Percentiles rank a stretch among this genome's conserved stretches.
phyloP scores from a whole-genome alignment of 768 basidiomycete genomes.

The Plicaturopsis crispa region DNA sequence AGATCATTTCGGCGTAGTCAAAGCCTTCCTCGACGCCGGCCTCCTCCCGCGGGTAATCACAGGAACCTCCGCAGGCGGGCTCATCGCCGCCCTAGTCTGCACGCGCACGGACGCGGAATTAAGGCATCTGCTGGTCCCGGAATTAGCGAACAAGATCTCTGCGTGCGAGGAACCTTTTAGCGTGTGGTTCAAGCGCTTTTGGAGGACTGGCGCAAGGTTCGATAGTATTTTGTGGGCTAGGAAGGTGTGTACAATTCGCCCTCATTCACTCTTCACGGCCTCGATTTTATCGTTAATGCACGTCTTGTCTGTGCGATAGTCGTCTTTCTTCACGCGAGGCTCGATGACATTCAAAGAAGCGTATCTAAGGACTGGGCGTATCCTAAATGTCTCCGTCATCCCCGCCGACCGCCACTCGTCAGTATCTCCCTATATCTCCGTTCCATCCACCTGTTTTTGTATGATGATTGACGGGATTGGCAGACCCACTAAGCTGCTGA shows the following conservation, averaged over 20 bases:
- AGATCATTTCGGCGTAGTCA: constrained; percentile 90
- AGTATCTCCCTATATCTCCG: constrained; percentile 18
- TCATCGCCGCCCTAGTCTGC: constrained; percentile 70
- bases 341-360: constrained; percentile 96
- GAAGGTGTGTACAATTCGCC: constrained; percentile 46
- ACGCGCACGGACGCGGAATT: constrained; percentile 88
- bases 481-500: constrained; percentile 92
- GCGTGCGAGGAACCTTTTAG: constrained; percentile 73
- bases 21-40: constrained; percentile 82
- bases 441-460: constrained; percentile 5
- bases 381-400: constrained; percentile 90
- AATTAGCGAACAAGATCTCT: constrained; percentile 75
- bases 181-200: constrained; percentile 66
- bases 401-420: constrained; percentile 86
- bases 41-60: constrained; percentile 89
- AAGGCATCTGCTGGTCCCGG: constrained; percentile 66
- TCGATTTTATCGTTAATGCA: background rate
- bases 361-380: constrained; percentile 85
- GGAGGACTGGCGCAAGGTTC: constrained; percentile 90
- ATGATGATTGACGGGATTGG: constrained; percentile 9
- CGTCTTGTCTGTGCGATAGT: too few relatives aligned
- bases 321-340: constrained; percentile 85
- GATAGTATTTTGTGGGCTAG: constrained; percentile 85
- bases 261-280: background rate
- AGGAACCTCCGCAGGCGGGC: constrained; percentile 90